Base-by-base conservation (phyloP, 192 early-diverging fungal genomes). In the Geranomyces michiganensis region DNA sequence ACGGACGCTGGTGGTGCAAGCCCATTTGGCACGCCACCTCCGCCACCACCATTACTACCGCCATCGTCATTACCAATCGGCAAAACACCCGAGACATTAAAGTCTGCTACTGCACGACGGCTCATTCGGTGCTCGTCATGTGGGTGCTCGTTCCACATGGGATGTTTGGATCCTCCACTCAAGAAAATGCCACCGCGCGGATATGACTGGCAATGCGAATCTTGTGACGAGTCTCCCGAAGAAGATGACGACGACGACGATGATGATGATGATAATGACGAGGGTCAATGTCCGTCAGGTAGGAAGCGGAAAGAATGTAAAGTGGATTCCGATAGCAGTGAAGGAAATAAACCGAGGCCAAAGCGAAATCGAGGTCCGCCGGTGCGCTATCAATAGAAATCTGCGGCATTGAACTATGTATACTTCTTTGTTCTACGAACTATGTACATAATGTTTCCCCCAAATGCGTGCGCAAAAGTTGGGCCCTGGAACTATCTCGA, bases 91-190 rank as follows among this genome's bases (percentile, higher is more conserved):
- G 24, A 65, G 1, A 4, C 5, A 29, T 51, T 27, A n/a, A n/a
- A n/a, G n/a, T 29, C 45, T 26, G n/a, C 43, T 9, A 62, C 14
- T 9, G 61, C 62, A 14, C 61, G 46, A n/a, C 70, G 62, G 2
- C 61, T 71, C 44, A 36, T 71, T 10, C 31, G 48, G n/a, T 71
- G 70, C 61, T n/a, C 58, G 29, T 13, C 22, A 10, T 71, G 70
- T 12, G 33, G n/a, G 21, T n/a, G 45, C 24, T 71, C 26, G 4
- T 71, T 71, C 31, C 70, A 71, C 46, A 17, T 63, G 31, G 70
- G 70, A 8, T 71, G 70, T 51, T n/a, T 71, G 26, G 70, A 71
- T 53, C 70, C 70, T 12, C 70, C 70, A n/a, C 7, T 71, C 36
- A 61, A 43, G 1, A 71, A 51, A 30, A 48, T 19, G 62, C 60